phyloP scores from a whole-genome alignment of 257 asterid species.

The Capsicum pubescens region DNA sequence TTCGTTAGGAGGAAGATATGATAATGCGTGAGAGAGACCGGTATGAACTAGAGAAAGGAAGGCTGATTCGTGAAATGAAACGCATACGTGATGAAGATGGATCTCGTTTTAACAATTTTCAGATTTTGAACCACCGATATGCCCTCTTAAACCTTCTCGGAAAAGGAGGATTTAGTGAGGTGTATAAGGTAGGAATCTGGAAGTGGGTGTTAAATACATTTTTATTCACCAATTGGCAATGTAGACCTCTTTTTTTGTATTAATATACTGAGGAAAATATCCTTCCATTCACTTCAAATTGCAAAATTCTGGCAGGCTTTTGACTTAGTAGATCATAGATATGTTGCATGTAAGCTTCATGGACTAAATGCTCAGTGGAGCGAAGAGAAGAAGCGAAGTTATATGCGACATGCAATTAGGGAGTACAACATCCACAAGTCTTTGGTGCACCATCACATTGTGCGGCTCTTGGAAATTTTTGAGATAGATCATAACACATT shows the following conservation, averaged over 20 bases:
- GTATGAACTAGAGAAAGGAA: constrained; percentile 91
- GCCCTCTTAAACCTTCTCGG: constrained; percentile 98
- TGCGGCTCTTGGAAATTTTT: constrained; percentile 97
- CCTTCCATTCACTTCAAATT: constrained; percentile 11
- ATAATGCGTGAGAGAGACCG: constrained; percentile 95
- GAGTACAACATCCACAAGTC: constrained; percentile 98
- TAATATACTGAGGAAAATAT: constrained; percentile 34
- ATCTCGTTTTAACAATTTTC: constrained; percentile 94
- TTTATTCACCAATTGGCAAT: neutral
- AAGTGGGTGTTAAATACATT: neutral
- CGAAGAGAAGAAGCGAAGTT: constrained; percentile 98
- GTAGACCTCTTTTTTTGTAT: constrained; percentile 1
- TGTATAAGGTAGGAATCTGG: constrained; percentile 70
- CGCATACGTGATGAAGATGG: constrained; percentile 99
- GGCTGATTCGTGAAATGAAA: constrained; percentile 97
- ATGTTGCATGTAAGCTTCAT: constrained; percentile 98
- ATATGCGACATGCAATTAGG: constrained; percentile 96
- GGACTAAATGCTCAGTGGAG: constrained; percentile 99
- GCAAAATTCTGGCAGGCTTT: constrained; percentile 72
- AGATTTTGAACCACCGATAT: constrained; percentile 91
- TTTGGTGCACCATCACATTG: constrained; percentile 90
- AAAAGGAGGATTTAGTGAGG: constrained; percentile 99
- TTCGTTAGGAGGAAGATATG: constrained; percentile 84
- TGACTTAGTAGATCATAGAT: constrained; percentile 95
- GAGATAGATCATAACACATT: constrained; percentile 97